These are phyloP conservation scores for Phyllostachys edulis DNA, from an alignment of 176 grass and related monocot species.

Conservation along the genomic window DNA sequence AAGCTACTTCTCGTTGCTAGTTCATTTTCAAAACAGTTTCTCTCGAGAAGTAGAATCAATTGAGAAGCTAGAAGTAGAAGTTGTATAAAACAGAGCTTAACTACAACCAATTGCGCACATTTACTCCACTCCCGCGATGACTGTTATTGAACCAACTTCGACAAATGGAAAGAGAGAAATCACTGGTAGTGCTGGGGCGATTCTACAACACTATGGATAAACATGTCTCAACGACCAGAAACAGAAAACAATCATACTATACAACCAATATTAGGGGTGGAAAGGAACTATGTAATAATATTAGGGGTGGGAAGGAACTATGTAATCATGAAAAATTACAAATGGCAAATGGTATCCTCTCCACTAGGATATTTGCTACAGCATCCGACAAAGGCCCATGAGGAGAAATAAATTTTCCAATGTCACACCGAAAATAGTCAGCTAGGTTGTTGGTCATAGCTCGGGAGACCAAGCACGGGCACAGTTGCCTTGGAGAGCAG, in stretches of 20 bases:
- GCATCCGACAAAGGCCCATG: slow-evolving; percentile 15
- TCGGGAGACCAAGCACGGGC: slow-evolving; percentile 44
- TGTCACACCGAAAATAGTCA: slow-evolving; percentile 29
- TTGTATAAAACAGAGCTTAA: no score
- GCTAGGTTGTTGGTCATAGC: slow-evolving; percentile 46
- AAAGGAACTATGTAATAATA: background rate
- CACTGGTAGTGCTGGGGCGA: background rate
- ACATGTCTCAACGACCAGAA: background rate
- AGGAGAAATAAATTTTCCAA: slow-evolving; percentile 11
- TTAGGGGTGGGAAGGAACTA: background rate
- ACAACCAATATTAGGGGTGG: background rate
- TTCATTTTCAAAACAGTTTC: no score
- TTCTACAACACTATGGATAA: background rate
- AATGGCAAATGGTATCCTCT: slow-evolving; percentile 18
- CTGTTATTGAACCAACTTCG: background rate
- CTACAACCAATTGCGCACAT: no score
- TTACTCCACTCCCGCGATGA: background rate
- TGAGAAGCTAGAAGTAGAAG: no score
- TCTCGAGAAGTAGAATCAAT: no score
- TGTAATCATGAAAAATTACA: slow-evolving; percentile 17
- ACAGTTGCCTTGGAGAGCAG: background rate
- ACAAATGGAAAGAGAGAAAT: background rate
- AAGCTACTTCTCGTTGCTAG: no score
- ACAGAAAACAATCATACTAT: background rate
- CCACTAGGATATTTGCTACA: slow-evolving; percentile 2